A percentile compares a stretch with the other conserved stretches of the same genome.
Evolutionary conservation across 2,329 filamentous ascomycete genomes (phyloP).

Genomic region (Chaetomium globosum): DNA sequence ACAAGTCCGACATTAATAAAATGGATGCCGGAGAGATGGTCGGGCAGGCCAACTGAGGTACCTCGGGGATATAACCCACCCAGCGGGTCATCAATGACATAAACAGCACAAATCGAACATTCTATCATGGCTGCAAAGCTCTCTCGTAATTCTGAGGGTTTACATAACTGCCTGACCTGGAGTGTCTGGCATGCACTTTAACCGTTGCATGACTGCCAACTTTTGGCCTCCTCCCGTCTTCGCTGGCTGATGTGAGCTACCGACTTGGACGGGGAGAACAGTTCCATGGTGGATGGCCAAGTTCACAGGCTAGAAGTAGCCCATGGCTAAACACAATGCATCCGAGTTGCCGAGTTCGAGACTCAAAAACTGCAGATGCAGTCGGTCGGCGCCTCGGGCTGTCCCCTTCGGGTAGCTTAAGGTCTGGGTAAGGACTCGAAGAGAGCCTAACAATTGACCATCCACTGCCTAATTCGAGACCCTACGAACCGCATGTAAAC

Average conservation of each 20-base stretch:
- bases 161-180: neutral
- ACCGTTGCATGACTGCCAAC: constrained; percentile 6
- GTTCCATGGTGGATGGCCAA: neutral
- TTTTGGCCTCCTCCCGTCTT: constrained; percentile 1
- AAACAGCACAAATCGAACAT: neutral
- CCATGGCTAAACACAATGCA: neutral
- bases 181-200: neutral
- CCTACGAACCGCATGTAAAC: neutral
- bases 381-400: neutral
- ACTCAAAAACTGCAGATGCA: neutral
- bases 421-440: neutral
- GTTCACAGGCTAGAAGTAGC: neutral
- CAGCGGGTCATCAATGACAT: neutral
- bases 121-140: neutral
- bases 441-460: neutral
- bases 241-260: neutral
- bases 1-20: neutral
- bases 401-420: neutral
- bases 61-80: neutral
- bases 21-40: neutral
- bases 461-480: neutral
- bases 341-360: constrained; percentile 11
- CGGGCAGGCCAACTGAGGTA: neutral
- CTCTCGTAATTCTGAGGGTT: neutral
- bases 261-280: neutral